Evolutionary conservation across 1,284 basidiomycete genomes (phyloP), one percentile per base, ranked within the genome.

Genomic region (Cutaneotrichosporon dermatis): DNA sequence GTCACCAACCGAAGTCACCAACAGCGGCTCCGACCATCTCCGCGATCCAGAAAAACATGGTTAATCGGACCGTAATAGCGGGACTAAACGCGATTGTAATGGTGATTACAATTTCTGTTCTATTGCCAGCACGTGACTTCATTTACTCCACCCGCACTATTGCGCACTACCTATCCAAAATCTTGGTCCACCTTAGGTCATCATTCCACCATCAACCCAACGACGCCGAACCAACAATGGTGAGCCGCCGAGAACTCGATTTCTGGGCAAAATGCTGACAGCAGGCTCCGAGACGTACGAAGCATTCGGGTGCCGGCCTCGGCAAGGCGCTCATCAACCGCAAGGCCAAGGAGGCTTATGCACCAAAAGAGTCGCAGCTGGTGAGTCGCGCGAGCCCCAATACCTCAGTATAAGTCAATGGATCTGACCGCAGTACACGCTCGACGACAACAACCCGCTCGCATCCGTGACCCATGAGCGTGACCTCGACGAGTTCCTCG

Each of bases 401-500:
- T 25, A 25, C 25, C 25, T 25, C 25, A 2, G 25, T 25, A 25
- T 25, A 25, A 25, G 25, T 25, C 10, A 11, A 43, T 41, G 4
- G 6, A 48, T 51, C 55, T 62, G 51, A 58, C 48, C 8, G 13
- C 61, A 94, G 90, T 93, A 90, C 76, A 85, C 85, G 41, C 87
- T 88, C n/a, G 91, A 95, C 70, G 67, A 88, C 57, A 88, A 83
- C 9, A 84, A 85, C 60, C 87, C 86, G 44, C 83, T 99, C 37
- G 86, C 88, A 69, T 97, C 94, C 1, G 87, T 99, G 43, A 99
- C 96, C 0, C 95, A 99, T 78, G 93, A 99, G 79, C 83, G 87
- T 61, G 93, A 97, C 80, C 82, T 99, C 35, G 95, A 98, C 69
- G 93, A 95, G 76, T 99, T 99, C 76, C 80, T 99, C 61, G 95